A percentile compares a stretch with the other conserved stretches of the same genome.
Evolutionary conservation across 2,329 filamentous ascomycete genomes (phyloP).

Genomic region (Didymella glomerata): DNA sequence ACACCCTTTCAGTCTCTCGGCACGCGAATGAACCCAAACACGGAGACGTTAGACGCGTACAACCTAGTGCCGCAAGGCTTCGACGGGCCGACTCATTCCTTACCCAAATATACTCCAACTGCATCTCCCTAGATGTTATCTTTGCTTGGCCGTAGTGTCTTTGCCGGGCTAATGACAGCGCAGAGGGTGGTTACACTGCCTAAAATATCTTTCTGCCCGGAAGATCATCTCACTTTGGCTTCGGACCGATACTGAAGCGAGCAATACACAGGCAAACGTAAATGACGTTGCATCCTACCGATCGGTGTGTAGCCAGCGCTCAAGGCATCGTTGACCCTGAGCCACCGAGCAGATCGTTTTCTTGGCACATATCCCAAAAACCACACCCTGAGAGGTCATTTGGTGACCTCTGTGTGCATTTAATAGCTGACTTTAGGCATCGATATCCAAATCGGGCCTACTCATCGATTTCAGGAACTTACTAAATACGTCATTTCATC

Average conservation of each 20-base stretch:
- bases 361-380: not conserved
- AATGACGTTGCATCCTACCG: not conserved
- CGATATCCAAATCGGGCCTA: constrained; percentile 7
- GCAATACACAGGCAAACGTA: not conserved
- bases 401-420: not conserved
- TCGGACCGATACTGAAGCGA: constrained; percentile 5
- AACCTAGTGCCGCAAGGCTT: not conserved
- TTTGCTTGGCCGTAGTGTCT: not conserved
- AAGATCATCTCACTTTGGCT: not conserved
- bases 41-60: not conserved
- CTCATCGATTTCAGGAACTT: not conserved
- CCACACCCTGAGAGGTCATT: not conserved
- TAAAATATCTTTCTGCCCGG: not conserved
- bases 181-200: constrained; percentile 8
- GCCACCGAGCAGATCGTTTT: not conserved
- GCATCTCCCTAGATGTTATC: not conserved
- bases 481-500: not conserved
- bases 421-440: not conserved
- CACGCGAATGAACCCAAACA: not conserved
- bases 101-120: not conserved
- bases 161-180: not conserved
- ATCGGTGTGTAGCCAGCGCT: not conserved
- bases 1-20: not conserved
- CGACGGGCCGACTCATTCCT: not conserved
- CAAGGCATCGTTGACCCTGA: not conserved